phyloP scores from a whole-genome alignment of 371 early-diverging fungal species.

The Vittaforma corneae region DNA sequence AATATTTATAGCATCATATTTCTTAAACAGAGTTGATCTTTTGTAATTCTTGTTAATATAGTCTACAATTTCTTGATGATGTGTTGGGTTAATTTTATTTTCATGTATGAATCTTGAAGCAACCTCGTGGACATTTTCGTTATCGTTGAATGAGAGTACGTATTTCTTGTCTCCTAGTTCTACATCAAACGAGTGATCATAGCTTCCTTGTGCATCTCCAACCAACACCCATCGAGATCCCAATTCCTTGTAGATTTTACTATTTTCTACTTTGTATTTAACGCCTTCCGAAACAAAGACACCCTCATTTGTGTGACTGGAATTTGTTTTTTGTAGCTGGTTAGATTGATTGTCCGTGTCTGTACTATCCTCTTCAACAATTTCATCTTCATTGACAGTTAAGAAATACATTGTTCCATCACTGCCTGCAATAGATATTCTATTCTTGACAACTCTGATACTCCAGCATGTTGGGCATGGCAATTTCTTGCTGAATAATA shows the following conservation, averaged over 20 bases:
- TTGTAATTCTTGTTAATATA: constrained; percentile 54
- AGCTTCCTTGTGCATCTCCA: constrained; percentile 39
- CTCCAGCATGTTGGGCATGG: constrained; percentile 50
- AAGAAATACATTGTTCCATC: constrained; percentile 54
- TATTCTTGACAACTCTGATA: constrained; percentile 6
- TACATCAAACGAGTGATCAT: constrained; percentile 53
- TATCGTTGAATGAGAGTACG: constrained; percentile 53
- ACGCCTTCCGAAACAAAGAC: not conserved
- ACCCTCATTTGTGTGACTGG: not conserved
- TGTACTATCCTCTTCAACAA: not conserved
- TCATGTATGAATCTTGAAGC: constrained; percentile 44
- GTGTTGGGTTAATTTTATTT: constrained; percentile 39
- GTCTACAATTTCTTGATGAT: constrained; percentile 52
- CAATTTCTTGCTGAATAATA: constrained; percentile 14
- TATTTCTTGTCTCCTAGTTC: constrained; percentile 43
- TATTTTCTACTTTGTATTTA: constrained; percentile 27
- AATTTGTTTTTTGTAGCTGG: constrained; percentile 1
- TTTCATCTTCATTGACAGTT: not conserved
- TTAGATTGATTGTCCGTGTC: constrained; percentile 9
- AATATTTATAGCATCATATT: constrained; percentile 43
- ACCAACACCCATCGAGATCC: constrained; percentile 48
- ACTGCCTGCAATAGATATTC: constrained; percentile 35
- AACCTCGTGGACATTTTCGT: constrained; percentile 52
- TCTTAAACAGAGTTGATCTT: constrained; percentile 24
- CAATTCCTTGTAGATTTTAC: constrained; percentile 37